Base-by-base conservation (phyloP, 768 basidiomycete genomes). In the Panus rudis region DNA sequence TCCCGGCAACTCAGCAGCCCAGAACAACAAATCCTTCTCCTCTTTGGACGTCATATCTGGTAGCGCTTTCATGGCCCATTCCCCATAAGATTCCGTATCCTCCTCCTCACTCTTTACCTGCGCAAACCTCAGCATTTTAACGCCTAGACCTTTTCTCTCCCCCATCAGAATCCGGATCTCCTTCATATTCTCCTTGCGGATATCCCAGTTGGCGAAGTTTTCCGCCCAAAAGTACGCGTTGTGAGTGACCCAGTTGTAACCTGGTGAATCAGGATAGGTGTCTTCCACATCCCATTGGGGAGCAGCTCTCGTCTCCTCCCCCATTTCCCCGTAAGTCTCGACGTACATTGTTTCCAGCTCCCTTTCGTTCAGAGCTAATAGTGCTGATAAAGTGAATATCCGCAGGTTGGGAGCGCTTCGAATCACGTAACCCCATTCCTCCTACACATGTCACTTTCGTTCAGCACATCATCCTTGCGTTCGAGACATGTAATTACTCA, bases 131-230 rank as follows among this genome's bases (percentile, higher is more conserved):
- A n/a, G n/a, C n/a, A n/a, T n/a, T n/a, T n/a, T n/a, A n/a, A n/a
- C n/a, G n/a, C n/a, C n/a, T n/a, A n/a, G n/a, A n/a, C n/a, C n/a
- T n/a, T n/a, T n/a, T n/a, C n/a, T n/a, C n/a, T n/a, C n/a, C n/a
- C n/a, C n/a, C n/a, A n/a, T n/a, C n/a, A 49, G 24, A 37, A 49
- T 42, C 11, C 44, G 48, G 19, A 49, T 7, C 30, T 49, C 43
- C 11, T 34, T 19, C 17, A 49, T 24, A 28, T n/a, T 14, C 23
- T 27, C 12, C 14, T 28, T 32, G 35, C 39, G 43, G 14, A 48
- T 22, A 23, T 48, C 22, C 6, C 21, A 21, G 38, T 48, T 43
- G 35, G 39, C 31, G 42, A 48, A 41, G 20, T 48, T 39, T 21
- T 48, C 47, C 14, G 47, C 42, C 23, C 30, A 48, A 11, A 3